A percentile compares a stretch with the other conserved stretches of the same genome.
Evolutionary conservation across 116 monocot genomes (phyloP).

Genomic region (Cymodocea nodosa): DNA sequence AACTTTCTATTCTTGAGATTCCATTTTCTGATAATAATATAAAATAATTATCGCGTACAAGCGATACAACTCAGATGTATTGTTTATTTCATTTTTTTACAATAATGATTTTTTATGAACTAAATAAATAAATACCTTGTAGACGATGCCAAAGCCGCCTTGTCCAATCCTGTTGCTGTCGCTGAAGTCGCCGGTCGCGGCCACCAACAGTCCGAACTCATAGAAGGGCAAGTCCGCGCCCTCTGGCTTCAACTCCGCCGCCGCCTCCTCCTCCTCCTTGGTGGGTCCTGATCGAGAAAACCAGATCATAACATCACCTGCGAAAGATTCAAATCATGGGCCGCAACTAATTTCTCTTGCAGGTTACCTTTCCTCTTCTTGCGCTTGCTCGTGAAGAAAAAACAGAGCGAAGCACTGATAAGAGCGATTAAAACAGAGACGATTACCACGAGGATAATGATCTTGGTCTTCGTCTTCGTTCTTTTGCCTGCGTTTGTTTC

Average conservation of each 20-base stretch:
- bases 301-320: background rate
- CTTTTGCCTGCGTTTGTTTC: no score
- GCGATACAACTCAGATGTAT: no score
- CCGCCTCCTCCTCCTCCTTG: background rate
- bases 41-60: no score
- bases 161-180: slow-evolving; percentile 25
- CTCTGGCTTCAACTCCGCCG: no score
- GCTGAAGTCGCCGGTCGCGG: slow-evolving; percentile 23
- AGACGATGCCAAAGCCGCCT: slow-evolving; percentile 35
- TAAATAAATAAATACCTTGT: slow-evolving; percentile 17
- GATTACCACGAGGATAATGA: no score
- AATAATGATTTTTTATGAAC: background rate
- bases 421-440: no score
- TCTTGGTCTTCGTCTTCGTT: no score
- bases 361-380: background rate
- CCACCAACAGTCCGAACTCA: slow-evolving; percentile 6
- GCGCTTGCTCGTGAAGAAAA: background rate
- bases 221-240: slow-evolving; percentile 3
- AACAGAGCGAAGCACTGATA: background rate
- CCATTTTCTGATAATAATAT: no score
- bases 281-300: background rate
- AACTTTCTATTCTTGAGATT: no score
- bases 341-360: no score
- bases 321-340: no score
- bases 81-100: background rate